Base-by-base conservation (phyloP, 2,329 filamentous ascomycete genomes). In the Diaporthe sp. region DNA sequence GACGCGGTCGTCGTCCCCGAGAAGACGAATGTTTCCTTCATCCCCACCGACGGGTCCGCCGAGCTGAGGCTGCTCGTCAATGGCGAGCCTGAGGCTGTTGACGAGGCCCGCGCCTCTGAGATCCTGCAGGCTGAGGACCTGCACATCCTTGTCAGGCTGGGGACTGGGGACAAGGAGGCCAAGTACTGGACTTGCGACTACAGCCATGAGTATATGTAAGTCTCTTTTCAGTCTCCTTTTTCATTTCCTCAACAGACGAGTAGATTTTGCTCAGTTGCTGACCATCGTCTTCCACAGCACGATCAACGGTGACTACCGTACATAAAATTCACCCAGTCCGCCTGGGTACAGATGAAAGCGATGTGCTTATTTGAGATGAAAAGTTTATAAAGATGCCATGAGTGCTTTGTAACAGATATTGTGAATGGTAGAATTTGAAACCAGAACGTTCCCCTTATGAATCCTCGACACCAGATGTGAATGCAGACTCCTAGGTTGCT, bases 121-220 rank as follows among this genome's bases (percentile, higher is more conserved):
- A 96, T 97, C 72, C 84, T 97, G 70, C 91, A 94, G 79, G 90
- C 91, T 78, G 94, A 95, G 82, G 93, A 97, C 81, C 83, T 97
- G 77, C 94, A 96, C 85, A 96, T 97, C 77, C 83, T 94, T 51
- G 93, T 97, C 7, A 89, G 88, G 75, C 82, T 97, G 73, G 94
- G 94, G 37, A 94, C 93, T 61, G 92, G 91, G 55, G 86, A 89
- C 46, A 88, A 92, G 81, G 90, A 93, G 82, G 92, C 93, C 1
- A 91, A 92, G 7, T 94, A 95, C 83, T 97, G 94, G 92, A 97
- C 94, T 53, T 97, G 95, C 82, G 95, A 97, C 83, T 95, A 96
- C 79, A 95, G 93, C 82, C 94, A 96, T 81, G 94, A 96, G 87
- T 97, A 92, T 82, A 91, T 91, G 83, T 82, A 78, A 83, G 81